Evolutionary conservation across 2,329 filamentous ascomycete species (phyloP).

Genomic region (Pseudopyrenochaeta lycopersici): DNA sequence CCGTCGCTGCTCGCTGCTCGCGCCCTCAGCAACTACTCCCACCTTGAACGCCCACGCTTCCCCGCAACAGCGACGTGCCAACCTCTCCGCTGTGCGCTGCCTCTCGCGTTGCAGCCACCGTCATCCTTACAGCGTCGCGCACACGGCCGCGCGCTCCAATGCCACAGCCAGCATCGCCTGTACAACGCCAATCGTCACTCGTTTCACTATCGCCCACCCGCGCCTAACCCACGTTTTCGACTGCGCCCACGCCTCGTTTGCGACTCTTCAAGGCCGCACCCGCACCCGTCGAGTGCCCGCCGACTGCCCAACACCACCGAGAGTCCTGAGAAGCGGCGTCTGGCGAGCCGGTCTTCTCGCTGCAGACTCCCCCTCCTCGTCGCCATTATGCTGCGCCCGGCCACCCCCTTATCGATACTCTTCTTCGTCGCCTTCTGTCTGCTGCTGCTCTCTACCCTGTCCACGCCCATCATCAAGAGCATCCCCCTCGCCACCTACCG

Average conservation of each 20-base stretch:
- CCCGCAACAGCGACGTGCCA: conserved; percentile 20
- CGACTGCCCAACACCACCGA: conserved; percentile 23
- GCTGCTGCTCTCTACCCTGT: conserved; percentile 86
- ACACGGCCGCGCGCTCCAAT: conserved; percentile 30
- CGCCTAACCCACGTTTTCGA: conserved; percentile 35
- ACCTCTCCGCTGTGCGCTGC: conserved; percentile 17
- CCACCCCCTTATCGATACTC: conserved; percentile 87
- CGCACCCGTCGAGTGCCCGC: conserved; percentile 10
- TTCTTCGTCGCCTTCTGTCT: conserved; percentile 86
- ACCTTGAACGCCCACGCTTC: conserved; percentile 15
- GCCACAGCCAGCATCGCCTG: conserved; percentile 37
- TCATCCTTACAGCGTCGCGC: conserved; percentile 7
- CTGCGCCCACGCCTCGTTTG: conserved; percentile 18
- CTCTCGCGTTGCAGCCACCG: conserved; percentile 7
- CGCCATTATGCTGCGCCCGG: conserved; percentile 82
- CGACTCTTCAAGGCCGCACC: conserved; percentile 13
- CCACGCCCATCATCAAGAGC: conserved; percentile 84
- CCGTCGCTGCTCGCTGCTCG: conserved; percentile 14
- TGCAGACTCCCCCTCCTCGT: conserved; percentile 26
- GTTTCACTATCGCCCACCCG: conserved; percentile 34
- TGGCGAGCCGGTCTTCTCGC: conserved; percentile 38
- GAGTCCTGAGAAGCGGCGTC: conserved; percentile 40
- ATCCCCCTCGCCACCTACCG: conserved; percentile 84
- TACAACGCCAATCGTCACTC: conserved; percentile 38
- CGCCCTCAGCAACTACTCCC: conserved; percentile 5